Evolutionary conservation across 176 grass and related monocot species (phyloP).

Genomic region (Typha latifolia): DNA sequence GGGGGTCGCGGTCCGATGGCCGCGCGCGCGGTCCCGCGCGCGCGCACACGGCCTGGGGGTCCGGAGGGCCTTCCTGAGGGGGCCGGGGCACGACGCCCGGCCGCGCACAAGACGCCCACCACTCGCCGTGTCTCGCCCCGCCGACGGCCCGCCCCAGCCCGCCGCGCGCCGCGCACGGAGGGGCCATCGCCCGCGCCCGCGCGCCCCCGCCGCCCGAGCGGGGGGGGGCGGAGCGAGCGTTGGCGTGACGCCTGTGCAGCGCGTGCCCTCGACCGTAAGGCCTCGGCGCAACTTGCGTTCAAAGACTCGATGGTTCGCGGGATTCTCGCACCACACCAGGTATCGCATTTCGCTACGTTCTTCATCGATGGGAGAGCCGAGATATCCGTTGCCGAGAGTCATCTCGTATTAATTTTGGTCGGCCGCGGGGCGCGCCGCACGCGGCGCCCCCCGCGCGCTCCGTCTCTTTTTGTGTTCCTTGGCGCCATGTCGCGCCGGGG

Average conservation of each 20-base stretch:
- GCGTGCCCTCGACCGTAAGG: constrained; percentile 27
- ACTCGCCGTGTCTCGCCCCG: neutral
- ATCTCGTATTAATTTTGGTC: too few relatives aligned
- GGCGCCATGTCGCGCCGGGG: too few relatives aligned
- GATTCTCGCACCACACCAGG: constrained; percentile 84
- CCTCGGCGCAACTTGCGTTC: constrained; percentile 74
- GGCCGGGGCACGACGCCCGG: neutral
- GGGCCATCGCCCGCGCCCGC: constrained; percentile 26
- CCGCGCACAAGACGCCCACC: neutral
- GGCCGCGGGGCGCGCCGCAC: too few relatives aligned
- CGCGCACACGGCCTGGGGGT: too few relatives aligned
- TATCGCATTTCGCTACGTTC: constrained; percentile 81
- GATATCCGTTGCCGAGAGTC: constrained; percentile 61
- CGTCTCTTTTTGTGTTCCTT: too few relatives aligned
- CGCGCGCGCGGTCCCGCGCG: too few relatives aligned
- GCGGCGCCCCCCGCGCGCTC: too few relatives aligned
- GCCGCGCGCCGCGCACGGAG: too few relatives aligned
- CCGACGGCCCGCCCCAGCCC: constrained; percentile 20
- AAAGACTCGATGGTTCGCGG: constrained; percentile 71
- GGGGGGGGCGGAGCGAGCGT: neutral
- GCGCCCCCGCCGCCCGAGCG: constrained; percentile 1
- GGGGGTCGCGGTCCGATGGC: neutral
- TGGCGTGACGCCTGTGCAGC: constrained; percentile 11
- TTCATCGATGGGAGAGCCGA: constrained; percentile 68
- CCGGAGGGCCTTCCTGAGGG: too few relatives aligned